Base-by-base conservation (phyloP, 805 yeast species). In the Sugiyamaella lignohabitans region DNA sequence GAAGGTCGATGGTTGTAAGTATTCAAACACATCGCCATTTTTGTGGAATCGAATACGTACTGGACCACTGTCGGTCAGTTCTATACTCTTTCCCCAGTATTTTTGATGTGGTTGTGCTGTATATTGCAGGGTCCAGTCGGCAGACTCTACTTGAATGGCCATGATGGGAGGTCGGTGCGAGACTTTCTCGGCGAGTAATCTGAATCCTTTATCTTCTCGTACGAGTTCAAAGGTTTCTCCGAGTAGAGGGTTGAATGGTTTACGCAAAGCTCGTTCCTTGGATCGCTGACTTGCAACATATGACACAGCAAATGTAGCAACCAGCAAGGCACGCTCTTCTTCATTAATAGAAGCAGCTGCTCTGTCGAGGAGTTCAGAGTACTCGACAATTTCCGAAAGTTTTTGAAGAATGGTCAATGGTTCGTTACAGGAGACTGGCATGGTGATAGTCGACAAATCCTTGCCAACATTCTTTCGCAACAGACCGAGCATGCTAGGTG, bases 361-460 rank as follows among this genome's bases (percentile, higher is more conserved):
- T 35, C 75, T 72, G 52, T 80, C 79, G 38, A 93, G 67, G 36
- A 93, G 59, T 38, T 75, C 68, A 29, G 85, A 64, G 62, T 87
- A 87, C 63, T 93, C 98, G 59, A 85, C 72, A 40, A 79, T 64
- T 63, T 93, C 98, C 0, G 93, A 73, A 55, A 82, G 78, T 52
- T 80, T 76, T 62, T 93, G 96, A 47, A 91, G 70, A 23, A 85
- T 78, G 0, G 94, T 78, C 19, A 91, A 61, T 0, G 98, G 98
- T 64, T 93, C 98, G 66, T 93, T 93, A 46, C 88, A 76, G 1
- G 93, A 81, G 5, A 93, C 95, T 1, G 98, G 98, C 89, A 91
- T 88, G 0, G 96, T 81, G 39, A 89, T 76, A 1, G 87, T 73
- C 11, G 65, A 52, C 48, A 93, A 63, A 63, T 91, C 98, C 59